Base-by-base conservation (phyloP, 1,139 yeast species). In the Saccharomycopsis hybrid region DNA sequence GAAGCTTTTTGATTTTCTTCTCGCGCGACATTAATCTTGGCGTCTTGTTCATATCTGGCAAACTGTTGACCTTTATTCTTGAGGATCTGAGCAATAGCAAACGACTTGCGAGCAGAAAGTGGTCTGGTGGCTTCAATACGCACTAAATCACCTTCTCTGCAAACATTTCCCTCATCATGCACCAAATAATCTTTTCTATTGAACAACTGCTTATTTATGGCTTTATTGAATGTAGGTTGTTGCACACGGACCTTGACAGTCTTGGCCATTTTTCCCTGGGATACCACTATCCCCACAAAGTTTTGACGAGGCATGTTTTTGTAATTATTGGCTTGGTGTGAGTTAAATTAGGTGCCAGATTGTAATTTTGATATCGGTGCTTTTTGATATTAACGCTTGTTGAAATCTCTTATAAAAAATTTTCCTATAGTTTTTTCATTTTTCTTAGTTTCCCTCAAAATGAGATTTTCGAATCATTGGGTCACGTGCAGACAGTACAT, bases 261-360 rank as follows among this genome's bases (percentile, higher is more conserved):
- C 73, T 92, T 92, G 67, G 78, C 76, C 97, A 90, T 90, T 65
- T 88, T 88, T 44, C 97, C 97, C 65, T 89, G 97, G 52, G 97
- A 87, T 40, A 88, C 82, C 59, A 92, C 97, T 65, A 88, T 81
- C 49, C 98, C 98, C 50, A 88, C 73, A 63, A 90, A 87, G 65
- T 87, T 88, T 61, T 87, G 96, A 68, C 88, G 82, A 52, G 92
- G 89, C 96, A 87, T 89, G 45, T 48, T 61, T 11, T 18, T 18
- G 18, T 18, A 18, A 18, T 18, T 18, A 18, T 18, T 18, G 18
- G 18, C 18, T 18, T 18, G 18, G 18, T 18, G 18, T 18, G 33
- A 18, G 18, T 18, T 18, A 18, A 18, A 18, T 18, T 18, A 18
- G 18, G 18, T 18, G 18, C 18, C 18, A 18, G 18, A 18, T 18